Evolutionary conservation across 2,329 filamentous ascomycete genomes (phyloP), one percentile per base, ranked within the genome.

Genomic region (Cladosporium velox): DNA sequence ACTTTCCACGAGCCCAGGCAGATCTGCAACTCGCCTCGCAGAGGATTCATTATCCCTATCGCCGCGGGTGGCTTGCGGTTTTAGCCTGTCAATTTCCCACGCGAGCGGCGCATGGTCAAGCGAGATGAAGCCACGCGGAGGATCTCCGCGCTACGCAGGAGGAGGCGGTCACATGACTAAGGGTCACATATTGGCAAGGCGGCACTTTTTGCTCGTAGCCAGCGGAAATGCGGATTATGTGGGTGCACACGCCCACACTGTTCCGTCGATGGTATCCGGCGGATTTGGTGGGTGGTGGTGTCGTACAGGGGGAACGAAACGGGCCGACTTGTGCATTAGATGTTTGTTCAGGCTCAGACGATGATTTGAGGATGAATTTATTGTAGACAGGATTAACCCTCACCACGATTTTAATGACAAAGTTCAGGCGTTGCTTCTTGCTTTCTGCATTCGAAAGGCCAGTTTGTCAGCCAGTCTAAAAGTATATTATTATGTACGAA

Each of bases 71-170:
- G 59, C 59, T 54, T 30, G 44, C 47, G 32, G 21, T 44, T 62
- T 62, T 52, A 54, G 44, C 59, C 47, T 52, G 44, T 52, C 47
- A 52, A 62, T 62, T 54, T 62, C 47, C 59, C 59, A 62, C 59
- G 59, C 59, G 59, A 62, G 59, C 47, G 44, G 30, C 59, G 59
- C 59, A 47, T 62, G 59, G 44, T 21, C 59, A 62, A 62, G 59
- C 59, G 59, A 62, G 59, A 62, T 62, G 30, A 62, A 58, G 59
- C 44, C 59, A 52, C 47, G 59, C 59, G 59, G 59, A 62, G 59
- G 44, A 52, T 51, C 47, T 28, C 12, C 44, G 30, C 55, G 34
- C 55, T 12, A 14, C 18, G 57, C 57, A 59, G 34, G 57, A 59
- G 24, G n/a, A 44, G 14, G 3, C 6, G 34, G 38, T 59, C 59